Base-by-base conservation (phyloP, 2,329 filamentous ascomycete genomes). In the Pseudogymnoascus sp. region DNA sequence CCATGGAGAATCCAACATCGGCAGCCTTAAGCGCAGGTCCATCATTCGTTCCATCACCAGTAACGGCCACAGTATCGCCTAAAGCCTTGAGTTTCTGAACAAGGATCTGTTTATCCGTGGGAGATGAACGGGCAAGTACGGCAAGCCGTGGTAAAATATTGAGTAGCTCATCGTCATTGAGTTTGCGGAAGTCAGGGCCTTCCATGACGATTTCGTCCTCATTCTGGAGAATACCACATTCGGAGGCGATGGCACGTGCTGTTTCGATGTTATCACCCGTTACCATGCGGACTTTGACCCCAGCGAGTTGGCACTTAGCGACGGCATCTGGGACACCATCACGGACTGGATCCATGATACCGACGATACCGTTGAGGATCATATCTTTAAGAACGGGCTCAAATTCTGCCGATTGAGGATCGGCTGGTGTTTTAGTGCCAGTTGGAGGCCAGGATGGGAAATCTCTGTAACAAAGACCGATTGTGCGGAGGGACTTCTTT, bases 1-100 rank as follows among this genome's bases (percentile, higher is more conserved):
- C 90, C 90, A 93, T 93, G 16, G 89, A 91, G 75, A 93, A 93
- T 26, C 90, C 90, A 59, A 93, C 87, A 71, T 93, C 89, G 6
- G 90, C 90, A 70, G 87, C 87, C 76, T 90, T 92, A 59, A 93
- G 80, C 60, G 90, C 90, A 26, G 89, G 89, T 3, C 89, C 90
- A 74, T 93, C 90, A 73, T 93, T 93, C 69, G 90, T 93, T 63
- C 90, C 90, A 70, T 93, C 90, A 68, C 90, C 90, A 31, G 90
- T 93, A 10, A 93, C 90, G 50, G 90, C 90, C 61, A 93, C 90
- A 14, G 87, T 91, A 73, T 93, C 88, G 53, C 86, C 86, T 71
- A 86, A 80, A 66, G 87, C 86, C 74, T 89, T 90, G 65, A 92
- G 80, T 62, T 85, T 81, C 72, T 85, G 83, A 33, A 91, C 89